Evolutionary conservation across 2,329 filamentous ascomycete genomes (phyloP).

Genomic region (Exophiala lecanii-corni): DNA sequence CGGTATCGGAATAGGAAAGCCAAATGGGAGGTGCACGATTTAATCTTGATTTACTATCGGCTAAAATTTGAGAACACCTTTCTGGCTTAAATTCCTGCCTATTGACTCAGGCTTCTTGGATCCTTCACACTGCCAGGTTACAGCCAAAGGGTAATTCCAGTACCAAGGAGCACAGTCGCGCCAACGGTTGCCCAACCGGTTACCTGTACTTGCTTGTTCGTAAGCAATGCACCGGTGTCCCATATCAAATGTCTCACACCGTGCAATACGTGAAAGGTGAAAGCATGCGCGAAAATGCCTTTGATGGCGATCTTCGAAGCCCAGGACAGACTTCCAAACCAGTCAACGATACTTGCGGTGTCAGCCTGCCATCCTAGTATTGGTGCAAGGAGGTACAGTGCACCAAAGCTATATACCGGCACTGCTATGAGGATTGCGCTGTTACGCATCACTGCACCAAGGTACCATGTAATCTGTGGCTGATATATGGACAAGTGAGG

Average conservation of each 20-base stretch:
- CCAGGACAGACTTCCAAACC: conserved; percentile 58
- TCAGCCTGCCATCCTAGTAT: conserved; percentile 67
- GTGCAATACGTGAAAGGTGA: conserved; percentile 64
- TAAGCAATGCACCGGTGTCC: conserved; percentile 60
- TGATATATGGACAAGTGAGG: conserved; percentile 85
- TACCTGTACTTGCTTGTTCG: conserved; percentile 59
- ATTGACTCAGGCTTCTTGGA: too few species aligned
- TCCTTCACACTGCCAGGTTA: too few species aligned
- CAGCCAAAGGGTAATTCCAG: conserved; percentile 16
- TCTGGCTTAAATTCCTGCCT: too few species aligned
- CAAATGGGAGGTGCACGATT: background rate
- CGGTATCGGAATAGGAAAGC: conserved; percentile 2
- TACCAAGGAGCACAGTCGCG: conserved; percentile 8
- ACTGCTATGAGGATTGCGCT: conserved; percentile 69
- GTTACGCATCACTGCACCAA: conserved; percentile 72
- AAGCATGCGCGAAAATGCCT: conserved; percentile 56
- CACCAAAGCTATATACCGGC: conserved; percentile 71
- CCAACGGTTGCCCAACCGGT: conserved; percentile 55
- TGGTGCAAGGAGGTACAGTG: conserved; percentile 75
- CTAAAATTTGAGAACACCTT: too few species aligned
- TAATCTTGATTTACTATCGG: too few species aligned
- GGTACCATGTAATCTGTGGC: conserved; percentile 78
- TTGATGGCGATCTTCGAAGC: conserved; percentile 57
- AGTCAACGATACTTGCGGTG: conserved; percentile 57
- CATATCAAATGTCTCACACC: conserved; percentile 66